Percentiles rank a stretch among this genome's conserved stretches.
These are phyloP conservation scores for Trypethelium eluteriae DNA, from an alignment of 495 filamentous ascomycete species.

Conservation along the genomic window DNA sequence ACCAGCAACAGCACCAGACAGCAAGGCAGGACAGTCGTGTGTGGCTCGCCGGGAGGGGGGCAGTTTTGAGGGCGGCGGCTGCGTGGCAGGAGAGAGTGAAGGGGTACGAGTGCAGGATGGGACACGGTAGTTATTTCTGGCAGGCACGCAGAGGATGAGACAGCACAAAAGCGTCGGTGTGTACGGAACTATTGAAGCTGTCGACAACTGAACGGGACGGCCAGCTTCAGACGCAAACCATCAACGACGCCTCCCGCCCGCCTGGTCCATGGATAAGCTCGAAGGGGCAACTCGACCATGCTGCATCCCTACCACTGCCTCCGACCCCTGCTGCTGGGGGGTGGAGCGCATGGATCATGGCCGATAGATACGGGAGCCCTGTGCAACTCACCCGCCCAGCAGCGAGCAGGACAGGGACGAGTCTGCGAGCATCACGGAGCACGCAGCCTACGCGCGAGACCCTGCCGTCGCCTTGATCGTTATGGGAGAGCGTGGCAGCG, in stretches of 20 bases:
- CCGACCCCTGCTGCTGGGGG: neutral
- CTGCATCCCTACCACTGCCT: neutral
- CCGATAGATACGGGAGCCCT: too few species aligned
- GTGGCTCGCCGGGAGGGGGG: neutral
- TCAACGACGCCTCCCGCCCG: neutral
- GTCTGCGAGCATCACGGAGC: too few species aligned
- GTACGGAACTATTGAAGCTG: neutral
- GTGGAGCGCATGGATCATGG: too few species aligned
- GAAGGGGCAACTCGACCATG: neutral
- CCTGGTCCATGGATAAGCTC: slow-evolving; percentile 1
- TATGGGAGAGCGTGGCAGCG: too few species aligned
- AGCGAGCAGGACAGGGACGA: too few species aligned
- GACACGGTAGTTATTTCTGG: slow-evolving; percentile 11
- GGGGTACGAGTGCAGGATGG: neutral
- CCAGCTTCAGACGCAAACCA: neutral
- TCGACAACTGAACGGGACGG: too few species aligned
- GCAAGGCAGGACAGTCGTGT: too few species aligned
- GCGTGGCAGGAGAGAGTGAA: neutral
- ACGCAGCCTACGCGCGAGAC: too few species aligned
- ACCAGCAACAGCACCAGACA: neutral
- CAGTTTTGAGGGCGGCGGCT: slow-evolving; percentile 7
- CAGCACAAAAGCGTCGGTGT: neutral
- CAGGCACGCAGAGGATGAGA: neutral
- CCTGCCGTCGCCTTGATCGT: too few species aligned
- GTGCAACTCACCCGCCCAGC: too few species aligned